Conservation (phyloP, 148 eudicot species). For the Salicornia ramosissima region DNA sequence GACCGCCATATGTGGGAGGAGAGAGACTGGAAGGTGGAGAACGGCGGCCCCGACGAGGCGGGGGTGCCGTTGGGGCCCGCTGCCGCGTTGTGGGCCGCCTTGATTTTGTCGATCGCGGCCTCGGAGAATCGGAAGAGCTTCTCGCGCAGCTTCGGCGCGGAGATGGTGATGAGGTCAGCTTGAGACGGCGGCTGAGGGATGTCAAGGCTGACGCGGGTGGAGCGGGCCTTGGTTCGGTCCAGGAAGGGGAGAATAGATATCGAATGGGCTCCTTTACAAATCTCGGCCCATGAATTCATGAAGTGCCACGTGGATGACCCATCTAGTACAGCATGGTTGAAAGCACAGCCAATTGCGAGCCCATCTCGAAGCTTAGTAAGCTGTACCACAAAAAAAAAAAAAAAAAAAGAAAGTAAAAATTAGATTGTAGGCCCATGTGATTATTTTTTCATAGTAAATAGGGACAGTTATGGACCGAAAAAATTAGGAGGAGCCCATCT, state of each 20-base stretch:
- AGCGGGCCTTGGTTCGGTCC: slow-evolving; percentile 79
- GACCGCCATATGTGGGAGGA: slow-evolving; percentile 84
- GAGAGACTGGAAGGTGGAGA: slow-evolving; percentile 82
- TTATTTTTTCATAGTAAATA: too few species aligned
- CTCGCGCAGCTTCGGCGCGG: slow-evolving; percentile 50
- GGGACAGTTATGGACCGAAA: not conserved
- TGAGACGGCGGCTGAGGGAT: slow-evolving; percentile 57
- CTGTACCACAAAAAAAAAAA: slow-evolving; percentile 31
- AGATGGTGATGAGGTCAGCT: slow-evolving; percentile 18
- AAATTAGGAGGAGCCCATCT: not conserved
- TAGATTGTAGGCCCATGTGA: not conserved
- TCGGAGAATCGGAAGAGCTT: slow-evolving; percentile 72
- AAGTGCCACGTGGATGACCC: slow-evolving; percentile 99
- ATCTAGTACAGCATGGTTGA: slow-evolving; percentile 86
- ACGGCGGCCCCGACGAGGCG: slow-evolving; percentile 20
- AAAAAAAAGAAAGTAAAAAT: not conserved
- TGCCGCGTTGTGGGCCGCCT: slow-evolving; percentile 46
- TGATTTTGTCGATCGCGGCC: slow-evolving; percentile 58
- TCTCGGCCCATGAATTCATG: slow-evolving; percentile 87
- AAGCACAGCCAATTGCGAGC: slow-evolving; percentile 74
- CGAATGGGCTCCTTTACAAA: slow-evolving; percentile 53
- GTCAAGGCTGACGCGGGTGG: slow-evolving; percentile 68
- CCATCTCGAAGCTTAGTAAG: slow-evolving; percentile 86
- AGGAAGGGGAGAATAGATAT: slow-evolving; percentile 57
- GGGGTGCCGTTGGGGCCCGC: slow-evolving; percentile 5